Evolutionary conservation across 352 stramenopile species (phyloP), one percentile per base, ranked within the genome.

Genomic region (Globisporangium nodosum): DNA sequence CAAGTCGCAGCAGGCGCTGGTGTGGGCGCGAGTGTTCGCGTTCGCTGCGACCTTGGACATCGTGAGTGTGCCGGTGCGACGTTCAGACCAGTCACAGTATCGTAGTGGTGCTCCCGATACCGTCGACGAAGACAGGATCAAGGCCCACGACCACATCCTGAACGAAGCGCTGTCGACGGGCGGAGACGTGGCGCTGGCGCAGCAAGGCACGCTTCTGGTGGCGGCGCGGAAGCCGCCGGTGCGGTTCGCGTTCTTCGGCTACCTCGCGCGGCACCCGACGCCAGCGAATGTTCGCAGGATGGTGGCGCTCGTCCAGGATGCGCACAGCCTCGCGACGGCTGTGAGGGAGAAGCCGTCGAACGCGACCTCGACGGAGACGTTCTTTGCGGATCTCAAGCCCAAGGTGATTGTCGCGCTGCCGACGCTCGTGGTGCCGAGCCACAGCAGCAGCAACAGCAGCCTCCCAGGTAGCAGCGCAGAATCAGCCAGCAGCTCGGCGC

Each of bases 191-290:
- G 24, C 42, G 18, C 51, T 60, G 9, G 45, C 35, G 21, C 57
- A 60, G 27, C 21, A 48, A 4, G 48, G 50, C 2, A n/a, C 35
- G 5, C 54, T 57, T 13, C 54, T 64, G 9, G 59, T 67, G 31
- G 54, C 43, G 1, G 56, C 42, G 5, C 45, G 45, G 1, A 56
- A 63, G 31, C 59, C 53, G 5, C 59, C 47, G 52, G 52, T 49
- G 24, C 35, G 30, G 12, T 51, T 56, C 9, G 54, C 53, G 24
- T 58, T 66, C 49, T 70, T 64, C 45, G 63, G 59, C 39, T 63
- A 60, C 42, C 35, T 70, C 27, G 54, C 45, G 1, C 43, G 40
- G 27, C 6, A 62, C 50, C 54, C 54, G 12, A 61, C 48, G 27
- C 5, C 21, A 3, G 15, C 1, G 1, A 56, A 46, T 6, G 49